Evolutionary conservation across 257 asterid species (phyloP).

Genomic region (Gentiana straminea): DNA sequence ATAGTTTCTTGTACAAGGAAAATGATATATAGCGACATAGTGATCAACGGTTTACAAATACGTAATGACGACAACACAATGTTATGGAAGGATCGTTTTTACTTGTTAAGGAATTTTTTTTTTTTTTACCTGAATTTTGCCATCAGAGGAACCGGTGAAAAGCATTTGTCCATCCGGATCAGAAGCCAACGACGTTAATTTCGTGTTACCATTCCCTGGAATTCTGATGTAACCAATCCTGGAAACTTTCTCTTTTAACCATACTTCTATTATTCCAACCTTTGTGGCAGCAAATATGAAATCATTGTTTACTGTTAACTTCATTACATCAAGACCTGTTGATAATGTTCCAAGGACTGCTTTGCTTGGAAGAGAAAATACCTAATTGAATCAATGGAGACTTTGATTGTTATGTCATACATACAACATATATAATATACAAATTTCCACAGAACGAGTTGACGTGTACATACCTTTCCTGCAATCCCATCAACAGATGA

Average conservation of each 20-base stretch:
- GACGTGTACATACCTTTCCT: constrained; percentile 47
- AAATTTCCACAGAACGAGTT: neutral
- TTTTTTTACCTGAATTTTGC: constrained; percentile 49
- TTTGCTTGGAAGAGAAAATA: constrained; percentile 59
- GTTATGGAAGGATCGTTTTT: too few species aligned
- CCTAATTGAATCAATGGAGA: constrained; percentile 23
- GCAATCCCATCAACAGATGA: constrained; percentile 63
- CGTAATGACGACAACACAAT: too few species aligned
- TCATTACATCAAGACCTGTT: constrained; percentile 45
- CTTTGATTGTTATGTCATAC: neutral
- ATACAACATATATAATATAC: neutral
- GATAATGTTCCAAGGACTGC: constrained; percentile 48
- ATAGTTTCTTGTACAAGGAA: too few species aligned
- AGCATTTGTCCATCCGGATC: constrained; percentile 60
- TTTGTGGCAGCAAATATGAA: constrained; percentile 55
- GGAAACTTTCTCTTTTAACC: constrained; percentile 46
- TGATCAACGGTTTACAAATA: too few species aligned
- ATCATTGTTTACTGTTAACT: constrained; percentile 35
- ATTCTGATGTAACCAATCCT: constrained; percentile 45
- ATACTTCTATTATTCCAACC: constrained; percentile 60
- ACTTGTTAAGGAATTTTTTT: too few species aligned
- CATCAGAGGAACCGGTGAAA: constrained; percentile 61
- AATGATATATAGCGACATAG: too few species aligned
- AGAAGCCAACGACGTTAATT: constrained; percentile 31
- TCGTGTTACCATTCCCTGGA: constrained; percentile 29